phyloP scores from a whole-genome alignment of 305 asterid genomes.

The Fraxinus latifolia region DNA sequence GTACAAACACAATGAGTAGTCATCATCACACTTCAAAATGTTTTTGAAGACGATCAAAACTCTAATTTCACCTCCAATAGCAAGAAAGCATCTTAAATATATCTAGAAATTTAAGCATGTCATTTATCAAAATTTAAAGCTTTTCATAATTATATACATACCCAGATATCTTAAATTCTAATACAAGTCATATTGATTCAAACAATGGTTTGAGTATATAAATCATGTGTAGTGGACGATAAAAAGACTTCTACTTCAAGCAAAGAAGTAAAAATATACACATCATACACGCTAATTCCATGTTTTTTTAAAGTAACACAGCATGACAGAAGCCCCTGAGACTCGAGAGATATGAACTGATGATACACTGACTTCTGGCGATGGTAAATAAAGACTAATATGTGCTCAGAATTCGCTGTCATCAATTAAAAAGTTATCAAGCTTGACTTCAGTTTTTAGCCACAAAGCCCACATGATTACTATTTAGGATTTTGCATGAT shows the following conservation, averaged over 20 bases:
- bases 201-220: neutral
- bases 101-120: neutral
- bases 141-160: neutral
- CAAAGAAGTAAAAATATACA: neutral
- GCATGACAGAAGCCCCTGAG: neutral
- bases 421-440: neutral
- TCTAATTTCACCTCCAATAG: neutral
- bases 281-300: neutral
- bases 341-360: neutral
- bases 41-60: neutral
- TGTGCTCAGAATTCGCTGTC: neutral
- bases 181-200: neutral
- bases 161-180: neutral
- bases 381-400: neutral
- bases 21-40: neutral
- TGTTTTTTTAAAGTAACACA: neutral
- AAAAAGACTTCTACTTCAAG: neutral
- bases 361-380: neutral
- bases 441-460: neutral
- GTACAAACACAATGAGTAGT: conserved; percentile 23
- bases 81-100: neutral
- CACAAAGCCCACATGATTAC: neutral
- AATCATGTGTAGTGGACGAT: neutral
- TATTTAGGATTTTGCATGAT: neutral
- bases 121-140: neutral